A percentile compares a stretch with the other conserved stretches of the same genome.
Conservation (phyloP, 306 rosid genomes). For the Cucumis cinereus region DNA sequence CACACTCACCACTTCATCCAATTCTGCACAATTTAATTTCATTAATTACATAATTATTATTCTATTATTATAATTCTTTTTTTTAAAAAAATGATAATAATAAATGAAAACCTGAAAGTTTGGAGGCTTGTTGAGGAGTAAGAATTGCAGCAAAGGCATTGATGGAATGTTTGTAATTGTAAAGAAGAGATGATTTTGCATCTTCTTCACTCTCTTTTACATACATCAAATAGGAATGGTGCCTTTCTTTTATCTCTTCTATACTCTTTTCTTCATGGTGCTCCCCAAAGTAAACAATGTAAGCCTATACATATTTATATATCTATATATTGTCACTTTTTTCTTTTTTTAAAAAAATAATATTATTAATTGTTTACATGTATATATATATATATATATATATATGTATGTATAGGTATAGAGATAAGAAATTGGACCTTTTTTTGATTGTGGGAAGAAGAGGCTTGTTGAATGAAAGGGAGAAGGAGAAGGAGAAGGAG, state of each 20-base stretch:
- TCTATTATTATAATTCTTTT: too few relatives aligned
- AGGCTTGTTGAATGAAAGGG: neutral
- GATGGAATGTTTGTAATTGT: slow-evolving; percentile 70
- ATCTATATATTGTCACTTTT: too few relatives aligned
- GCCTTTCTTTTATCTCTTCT: slow-evolving; percentile 38
- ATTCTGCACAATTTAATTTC: neutral
- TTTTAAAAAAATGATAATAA: too few relatives aligned
- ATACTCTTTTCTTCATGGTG: slow-evolving; percentile 28
- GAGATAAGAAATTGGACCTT: neutral
- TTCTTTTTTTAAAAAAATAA: too few relatives aligned
- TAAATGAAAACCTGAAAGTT: slow-evolving; percentile 34
- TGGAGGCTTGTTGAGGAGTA: slow-evolving; percentile 45
- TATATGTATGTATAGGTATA: too few relatives aligned
- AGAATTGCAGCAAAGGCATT: slow-evolving; percentile 96
- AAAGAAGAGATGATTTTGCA: slow-evolving; percentile 51
- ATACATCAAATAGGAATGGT: slow-evolving; percentile 47
- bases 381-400: too few relatives aligned
- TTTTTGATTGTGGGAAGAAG: neutral
- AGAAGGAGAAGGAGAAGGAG: neutral
- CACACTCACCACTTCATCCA: neutral
- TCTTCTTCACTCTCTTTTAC: slow-evolving; percentile 53
- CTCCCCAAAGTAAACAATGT: slow-evolving; percentile 46
- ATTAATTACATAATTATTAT: too few relatives aligned
- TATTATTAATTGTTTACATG: too few relatives aligned
- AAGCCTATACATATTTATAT: slow-evolving; percentile 23